Evolutionary conservation across 2,329 filamentous ascomycete species (phyloP).

Genomic region (Moelleriella libera): DNA sequence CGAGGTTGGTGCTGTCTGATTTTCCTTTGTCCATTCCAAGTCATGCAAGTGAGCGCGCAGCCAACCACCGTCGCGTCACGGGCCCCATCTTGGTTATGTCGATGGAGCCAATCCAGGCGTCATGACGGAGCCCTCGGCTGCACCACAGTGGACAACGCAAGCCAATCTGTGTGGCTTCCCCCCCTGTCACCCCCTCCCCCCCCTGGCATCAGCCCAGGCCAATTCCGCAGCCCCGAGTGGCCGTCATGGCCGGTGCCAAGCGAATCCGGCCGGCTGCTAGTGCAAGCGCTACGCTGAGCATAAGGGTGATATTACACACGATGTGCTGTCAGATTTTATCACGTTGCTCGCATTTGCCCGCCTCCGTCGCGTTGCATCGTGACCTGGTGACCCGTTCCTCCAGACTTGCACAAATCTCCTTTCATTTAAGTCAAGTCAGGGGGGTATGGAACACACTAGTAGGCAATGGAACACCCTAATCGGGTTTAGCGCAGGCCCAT

Average conservation of each 20-base stretch:
- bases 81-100: neutral
- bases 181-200: neutral
- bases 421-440: too few relatives aligned
- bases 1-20: slow-evolving; percentile 29
- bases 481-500: too few relatives aligned
- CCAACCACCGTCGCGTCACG: neutral
- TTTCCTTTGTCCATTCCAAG: slow-evolving; percentile 3
- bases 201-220: neutral
- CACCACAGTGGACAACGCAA: neutral
- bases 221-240: neutral
- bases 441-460: too few relatives aligned
- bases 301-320: neutral
- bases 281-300: neutral
- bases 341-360: too few relatives aligned
- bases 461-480: too few relatives aligned
- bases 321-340: neutral
- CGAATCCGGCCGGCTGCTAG: neutral
- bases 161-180: neutral
- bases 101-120: neutral
- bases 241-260: neutral
- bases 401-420: neutral
- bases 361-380: too few relatives aligned
- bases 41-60: neutral
- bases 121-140: neutral
- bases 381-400: neutral